A percentile compares a stretch with the other conserved stretches of the same genome.
These are phyloP conservation scores for Thielaviopsis punctulata DNA, from an alignment of 2,329 filamentous ascomycete genomes.

Conservation along the genomic window DNA sequence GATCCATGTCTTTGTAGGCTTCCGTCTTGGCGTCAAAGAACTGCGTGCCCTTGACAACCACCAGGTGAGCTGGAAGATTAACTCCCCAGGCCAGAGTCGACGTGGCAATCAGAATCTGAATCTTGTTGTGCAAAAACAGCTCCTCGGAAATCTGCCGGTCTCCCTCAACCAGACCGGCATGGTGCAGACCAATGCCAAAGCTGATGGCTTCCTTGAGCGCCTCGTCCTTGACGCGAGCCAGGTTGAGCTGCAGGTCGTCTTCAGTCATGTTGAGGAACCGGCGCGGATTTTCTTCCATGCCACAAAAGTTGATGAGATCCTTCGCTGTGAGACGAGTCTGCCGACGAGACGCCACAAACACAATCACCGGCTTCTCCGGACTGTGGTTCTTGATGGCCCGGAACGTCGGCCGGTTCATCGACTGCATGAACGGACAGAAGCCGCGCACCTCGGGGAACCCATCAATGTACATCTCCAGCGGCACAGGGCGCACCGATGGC, in stretches of 20 bases:
- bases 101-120: slow-evolving; percentile 89
- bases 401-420: slow-evolving; percentile 96
- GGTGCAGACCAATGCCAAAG: slow-evolving; percentile 93
- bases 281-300: slow-evolving; percentile 94
- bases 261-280: slow-evolving; percentile 89
- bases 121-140: slow-evolving; percentile 92
- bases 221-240: slow-evolving; percentile 83
- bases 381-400: slow-evolving; percentile 93
- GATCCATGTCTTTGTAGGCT: slow-evolving; percentile 95
- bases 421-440: slow-evolving; percentile 96
- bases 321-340: slow-evolving; percentile 91
- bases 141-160: slow-evolving; percentile 86
- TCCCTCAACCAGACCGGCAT: slow-evolving; percentile 88
- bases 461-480: slow-evolving; percentile 90
- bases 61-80: slow-evolving; percentile 88
- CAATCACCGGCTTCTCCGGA: slow-evolving; percentile 90
- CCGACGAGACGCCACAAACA: slow-evolving; percentile 88
- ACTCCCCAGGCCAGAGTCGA: slow-evolving; percentile 97
- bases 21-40: slow-evolving; percentile 97
- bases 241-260: slow-evolving; percentile 75
- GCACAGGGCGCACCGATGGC: slow-evolving; percentile 90
- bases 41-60: slow-evolving; percentile 95
- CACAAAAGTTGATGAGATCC: slow-evolving; percentile 91
- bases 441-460: slow-evolving; percentile 89
- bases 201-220: slow-evolving; percentile 84